Percentiles rank a stretch among this genome's conserved stretches.
Conservation (phyloP, 441 rosid genomes). For the Erysimum pusillum region DNA sequence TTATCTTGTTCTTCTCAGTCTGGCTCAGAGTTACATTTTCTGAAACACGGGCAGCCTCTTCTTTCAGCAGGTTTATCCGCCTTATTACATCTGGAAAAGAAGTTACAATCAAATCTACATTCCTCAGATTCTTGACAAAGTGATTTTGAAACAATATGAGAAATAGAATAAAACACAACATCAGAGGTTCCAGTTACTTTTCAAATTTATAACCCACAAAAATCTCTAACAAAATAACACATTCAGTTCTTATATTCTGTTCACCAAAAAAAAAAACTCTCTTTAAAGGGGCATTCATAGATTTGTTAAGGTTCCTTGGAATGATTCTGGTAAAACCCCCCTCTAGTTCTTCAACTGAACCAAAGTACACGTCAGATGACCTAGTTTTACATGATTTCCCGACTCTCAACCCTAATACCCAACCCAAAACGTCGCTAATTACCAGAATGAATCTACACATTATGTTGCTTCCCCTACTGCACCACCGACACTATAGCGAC, state of each 20-base stretch:
- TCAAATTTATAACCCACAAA: slow-evolving; percentile 1
- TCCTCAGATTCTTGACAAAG: slow-evolving; percentile 4
- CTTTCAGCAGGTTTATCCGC: slow-evolving; percentile 90
- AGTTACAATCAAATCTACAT: slow-evolving; percentile 36
- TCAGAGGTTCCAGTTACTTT: slow-evolving; percentile 26
- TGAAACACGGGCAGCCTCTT: slow-evolving; percentile 91
- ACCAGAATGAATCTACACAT: slow-evolving; percentile 16
- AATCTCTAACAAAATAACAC: slow-evolving; percentile 5
- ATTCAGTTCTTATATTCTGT: slow-evolving; percentile 14
- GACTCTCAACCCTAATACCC: slow-evolving; percentile 10
- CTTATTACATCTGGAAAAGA: slow-evolving; percentile 85
- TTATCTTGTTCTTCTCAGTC: slow-evolving; percentile 92
- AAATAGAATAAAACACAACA: slow-evolving; percentile 29
- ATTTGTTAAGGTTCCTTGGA: neutral
- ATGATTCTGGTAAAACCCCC: slow-evolving; percentile 11
- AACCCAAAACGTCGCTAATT: slow-evolving; percentile 1
- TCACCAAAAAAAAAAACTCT: slow-evolving; percentile 1
- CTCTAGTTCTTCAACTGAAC: slow-evolving; percentile 16
- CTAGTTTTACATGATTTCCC: slow-evolving; percentile 12
- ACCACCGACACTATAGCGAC: slow-evolving; percentile 17
- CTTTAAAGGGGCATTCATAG: slow-evolving; percentile 1
- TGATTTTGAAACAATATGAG: slow-evolving; percentile 8
- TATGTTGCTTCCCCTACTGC: slow-evolving; percentile 31
- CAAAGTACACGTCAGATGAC: slow-evolving; percentile 1
- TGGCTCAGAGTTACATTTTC: slow-evolving; percentile 91